These are phyloP conservation scores for Ambrosia artemisiifolia DNA, from an alignment of 129 eudicot genomes.

Conservation along the genomic window DNA sequence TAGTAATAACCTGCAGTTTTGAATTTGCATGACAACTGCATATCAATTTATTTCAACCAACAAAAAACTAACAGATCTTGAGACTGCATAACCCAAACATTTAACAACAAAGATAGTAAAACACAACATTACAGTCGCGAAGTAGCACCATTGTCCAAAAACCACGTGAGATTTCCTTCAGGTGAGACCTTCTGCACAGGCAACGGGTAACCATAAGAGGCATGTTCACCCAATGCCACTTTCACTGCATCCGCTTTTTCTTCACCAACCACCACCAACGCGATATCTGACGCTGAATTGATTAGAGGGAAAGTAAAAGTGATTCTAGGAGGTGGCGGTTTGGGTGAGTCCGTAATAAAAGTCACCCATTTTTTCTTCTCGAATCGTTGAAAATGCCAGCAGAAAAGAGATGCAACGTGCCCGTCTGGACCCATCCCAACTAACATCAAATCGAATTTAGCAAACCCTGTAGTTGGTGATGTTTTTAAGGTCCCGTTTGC, in stretches of 20 bases:
- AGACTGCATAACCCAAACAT: not conserved
- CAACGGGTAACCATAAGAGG: slow-evolving; percentile 23
- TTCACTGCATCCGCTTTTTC: slow-evolving; percentile 43
- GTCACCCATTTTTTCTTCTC: slow-evolving; percentile 64
- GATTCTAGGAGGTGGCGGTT: slow-evolving; percentile 65
- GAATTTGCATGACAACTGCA: not conserved
- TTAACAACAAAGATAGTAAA: not conserved
- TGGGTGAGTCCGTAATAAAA: slow-evolving; percentile 62
- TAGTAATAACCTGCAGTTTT: not conserved
- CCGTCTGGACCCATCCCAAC: slow-evolving; percentile 83
- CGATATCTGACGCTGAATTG: slow-evolving; percentile 53
- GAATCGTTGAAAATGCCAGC: slow-evolving; percentile 42
- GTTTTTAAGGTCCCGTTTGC: slow-evolving; percentile 17
- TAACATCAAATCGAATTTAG: slow-evolving; percentile 58
- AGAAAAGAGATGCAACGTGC: slow-evolving; percentile 66
- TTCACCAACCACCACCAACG: slow-evolving; percentile 55
- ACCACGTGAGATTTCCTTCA: slow-evolving; percentile 54
- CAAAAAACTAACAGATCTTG: not conserved
- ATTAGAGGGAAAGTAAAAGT: slow-evolving; percentile 73
- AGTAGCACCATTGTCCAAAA: slow-evolving; percentile 52
- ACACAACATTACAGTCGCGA: not conserved
- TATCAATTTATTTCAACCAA: not conserved
- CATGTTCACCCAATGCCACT: slow-evolving; percentile 33
- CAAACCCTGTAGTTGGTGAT: slow-evolving; percentile 41
- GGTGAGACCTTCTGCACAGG: slow-evolving; percentile 50